A percentile compares a stretch with the other conserved stretches of the same genome.
phyloP scores from a whole-genome alignment of 129 eudicot genomes.

The Flaveria linearis region DNA sequence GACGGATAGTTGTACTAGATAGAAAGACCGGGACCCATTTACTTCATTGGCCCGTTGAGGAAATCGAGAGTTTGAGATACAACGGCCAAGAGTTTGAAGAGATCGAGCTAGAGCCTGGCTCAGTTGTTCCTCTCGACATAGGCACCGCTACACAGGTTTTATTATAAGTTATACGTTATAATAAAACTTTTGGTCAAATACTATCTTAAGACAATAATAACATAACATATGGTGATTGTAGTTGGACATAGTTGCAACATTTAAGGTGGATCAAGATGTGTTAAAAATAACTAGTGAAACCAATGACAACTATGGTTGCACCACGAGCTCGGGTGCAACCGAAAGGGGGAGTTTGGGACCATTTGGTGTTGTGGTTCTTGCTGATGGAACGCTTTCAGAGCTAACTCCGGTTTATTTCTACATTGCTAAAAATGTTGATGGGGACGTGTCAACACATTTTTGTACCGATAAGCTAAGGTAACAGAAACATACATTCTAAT shows the following conservation, averaged over 20 bases:
- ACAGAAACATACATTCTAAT: background rate
- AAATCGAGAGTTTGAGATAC: conserved; percentile 63
- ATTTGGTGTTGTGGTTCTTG: conserved; percentile 73
- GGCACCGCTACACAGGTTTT: conserved; percentile 68
- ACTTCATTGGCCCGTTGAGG: conserved; percentile 95
- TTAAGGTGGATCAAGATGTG: conserved; percentile 56
- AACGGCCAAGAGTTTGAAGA: conserved; percentile 37
- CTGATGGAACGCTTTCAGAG: conserved; percentile 65
- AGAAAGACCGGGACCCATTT: conserved; percentile 67
- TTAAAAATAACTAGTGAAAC: conserved; percentile 33
- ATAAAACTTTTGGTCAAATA: background rate
- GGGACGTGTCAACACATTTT: conserved; percentile 54
- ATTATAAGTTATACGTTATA: background rate
- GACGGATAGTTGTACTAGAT: conserved; percentile 70
- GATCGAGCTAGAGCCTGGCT: conserved; percentile 62
- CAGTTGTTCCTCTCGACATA: conserved; percentile 55
- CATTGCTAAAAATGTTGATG: conserved; percentile 56
- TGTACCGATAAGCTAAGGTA: conserved; percentile 86
- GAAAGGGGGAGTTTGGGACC: conserved; percentile 78
- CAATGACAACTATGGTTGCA: conserved; percentile 54
- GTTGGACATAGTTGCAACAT: conserved; percentile 74
- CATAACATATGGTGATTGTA: conserved; percentile 29
- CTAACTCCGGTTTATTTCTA: conserved; percentile 83
- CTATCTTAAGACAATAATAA: background rate
- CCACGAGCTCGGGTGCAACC: conserved; percentile 58